These are phyloP conservation scores for Paramecium caudatum DNA, from an alignment of 73 alveolate species.

Conservation along the genomic window DNA sequence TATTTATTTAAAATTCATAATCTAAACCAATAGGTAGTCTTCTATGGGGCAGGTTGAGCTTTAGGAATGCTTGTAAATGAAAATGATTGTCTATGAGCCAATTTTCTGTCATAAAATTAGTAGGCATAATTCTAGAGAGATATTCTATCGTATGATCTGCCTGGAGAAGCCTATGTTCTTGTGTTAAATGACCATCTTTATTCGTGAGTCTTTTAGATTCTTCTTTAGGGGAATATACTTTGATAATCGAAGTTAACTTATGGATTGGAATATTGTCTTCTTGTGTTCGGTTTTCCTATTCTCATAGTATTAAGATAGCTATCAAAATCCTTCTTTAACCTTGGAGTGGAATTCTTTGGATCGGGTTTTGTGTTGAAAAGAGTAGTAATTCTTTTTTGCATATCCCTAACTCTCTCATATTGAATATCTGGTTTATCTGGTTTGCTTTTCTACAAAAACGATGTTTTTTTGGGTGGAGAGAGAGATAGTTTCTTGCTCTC, in stretches of 20 bases:
- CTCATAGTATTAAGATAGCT: background rate
- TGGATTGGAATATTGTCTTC: conserved; percentile 13
- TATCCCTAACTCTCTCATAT: background rate
- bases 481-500: no score
- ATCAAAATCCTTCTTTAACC: conserved; percentile 7
- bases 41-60: background rate
- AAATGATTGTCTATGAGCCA: background rate
- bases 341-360: conserved; percentile 37
- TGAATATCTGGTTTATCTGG: background rate
- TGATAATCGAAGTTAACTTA: background rate
- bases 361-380: background rate
- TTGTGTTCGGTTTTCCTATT: conserved; percentile 33
- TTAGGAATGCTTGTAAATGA: background rate
- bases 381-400: background rate
- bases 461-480: no score
- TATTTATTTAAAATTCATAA: background rate
- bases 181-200: conserved; percentile 10
- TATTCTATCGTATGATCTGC: conserved; percentile 37
- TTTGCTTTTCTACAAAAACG: background rate
- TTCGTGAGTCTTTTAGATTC: background rate
- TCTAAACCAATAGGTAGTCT: conserved; percentile 40
- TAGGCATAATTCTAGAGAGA: conserved; percentile 17
- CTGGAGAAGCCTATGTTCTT: background rate
- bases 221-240: background rate
- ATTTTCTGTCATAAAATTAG: conserved; percentile 17